Evolutionary conservation across 2,329 filamentous ascomycete genomes (phyloP).

Genomic region (Aspergillus phoenicis): DNA sequence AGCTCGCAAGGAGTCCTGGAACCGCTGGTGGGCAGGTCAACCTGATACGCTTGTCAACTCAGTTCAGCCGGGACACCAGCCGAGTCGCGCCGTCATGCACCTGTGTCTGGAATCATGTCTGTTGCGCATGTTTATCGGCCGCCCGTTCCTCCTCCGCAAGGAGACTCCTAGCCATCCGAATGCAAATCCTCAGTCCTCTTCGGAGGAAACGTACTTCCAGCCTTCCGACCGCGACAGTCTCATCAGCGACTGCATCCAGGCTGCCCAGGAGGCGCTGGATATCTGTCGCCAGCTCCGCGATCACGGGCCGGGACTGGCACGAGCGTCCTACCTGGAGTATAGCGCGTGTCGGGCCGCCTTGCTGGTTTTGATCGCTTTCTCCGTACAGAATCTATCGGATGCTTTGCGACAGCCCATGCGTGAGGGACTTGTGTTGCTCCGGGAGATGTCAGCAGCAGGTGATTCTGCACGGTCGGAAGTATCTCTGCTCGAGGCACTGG

Average conservation of each 20-base stretch:
- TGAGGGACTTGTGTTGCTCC: constrained; percentile 33
- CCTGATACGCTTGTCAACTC: not conserved
- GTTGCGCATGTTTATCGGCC: constrained; percentile 53
- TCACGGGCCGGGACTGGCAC: constrained; percentile 30
- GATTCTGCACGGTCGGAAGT: constrained; percentile 38
- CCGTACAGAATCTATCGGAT: constrained; percentile 30
- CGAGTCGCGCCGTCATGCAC: constrained; percentile 23
- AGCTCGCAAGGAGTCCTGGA: constrained; percentile 11
- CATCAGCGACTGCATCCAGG: constrained; percentile 30
- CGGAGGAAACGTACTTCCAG: not conserved
- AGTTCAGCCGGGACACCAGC: not conserved
- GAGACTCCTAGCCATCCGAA: not conserved
- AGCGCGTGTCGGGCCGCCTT: constrained; percentile 40
- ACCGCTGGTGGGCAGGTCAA: constrained; percentile 21
- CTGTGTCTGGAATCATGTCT: constrained; percentile 50
- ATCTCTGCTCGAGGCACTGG: constrained; percentile 34
- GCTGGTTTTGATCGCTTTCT: constrained; percentile 38
- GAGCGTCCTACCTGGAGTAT: constrained; percentile 40
- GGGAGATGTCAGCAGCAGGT: constrained; percentile 34
- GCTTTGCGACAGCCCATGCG: constrained; percentile 25
- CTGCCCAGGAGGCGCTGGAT: constrained; percentile 30
- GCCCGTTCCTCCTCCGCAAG: constrained; percentile 48
- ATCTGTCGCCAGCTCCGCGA: constrained; percentile 29
- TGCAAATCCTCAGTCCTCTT: not conserved
- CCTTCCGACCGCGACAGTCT: constrained; percentile 19